Conservation (phyloP, 139 green algal species). For the Coccomyxa sp. region DNA sequence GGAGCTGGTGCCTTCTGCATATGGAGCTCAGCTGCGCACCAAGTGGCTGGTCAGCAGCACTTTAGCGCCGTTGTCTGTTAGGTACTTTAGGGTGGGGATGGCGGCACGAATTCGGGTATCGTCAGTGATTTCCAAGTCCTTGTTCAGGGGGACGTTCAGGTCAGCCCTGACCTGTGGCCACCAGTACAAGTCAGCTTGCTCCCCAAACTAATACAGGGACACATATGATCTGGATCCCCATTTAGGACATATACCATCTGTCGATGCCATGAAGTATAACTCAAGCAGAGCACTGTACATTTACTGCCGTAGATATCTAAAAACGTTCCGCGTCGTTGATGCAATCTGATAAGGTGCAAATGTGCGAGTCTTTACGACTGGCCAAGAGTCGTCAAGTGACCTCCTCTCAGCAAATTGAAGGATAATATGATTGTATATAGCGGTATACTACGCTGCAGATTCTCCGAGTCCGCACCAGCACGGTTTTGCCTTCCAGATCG, state of each 20-base stretch:
- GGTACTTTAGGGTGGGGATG: conserved; percentile 93
- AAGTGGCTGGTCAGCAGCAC: conserved; percentile 95
- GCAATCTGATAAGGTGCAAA: no score
- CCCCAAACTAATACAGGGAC: no score
- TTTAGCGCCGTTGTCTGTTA: conserved; percentile 95
- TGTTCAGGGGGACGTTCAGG: conserved; percentile 98
- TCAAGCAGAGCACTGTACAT: no score
- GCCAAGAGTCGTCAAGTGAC: no score
- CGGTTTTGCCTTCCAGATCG: conserved; percentile 93
- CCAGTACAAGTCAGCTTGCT: neutral
- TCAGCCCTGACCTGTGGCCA: conserved; percentile 65
- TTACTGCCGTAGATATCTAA: neutral
- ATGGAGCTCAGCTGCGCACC: conserved; percentile 15
- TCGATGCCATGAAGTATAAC: no score
- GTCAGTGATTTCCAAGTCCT: conserved; percentile 88
- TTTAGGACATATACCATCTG: no score
- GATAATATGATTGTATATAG: no score
- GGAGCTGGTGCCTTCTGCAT: no score
- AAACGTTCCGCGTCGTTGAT: neutral
- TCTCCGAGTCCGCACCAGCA: conserved; percentile 37
- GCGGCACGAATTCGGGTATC: conserved; percentile 97
- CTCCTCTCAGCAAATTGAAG: no score
- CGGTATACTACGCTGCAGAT: no score
- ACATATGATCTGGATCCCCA: no score
- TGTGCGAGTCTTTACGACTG: no score